These are phyloP conservation scores for Naematelia encephala DNA, from an alignment of 768 basidiomycete genomes.

Conservation along the genomic window DNA sequence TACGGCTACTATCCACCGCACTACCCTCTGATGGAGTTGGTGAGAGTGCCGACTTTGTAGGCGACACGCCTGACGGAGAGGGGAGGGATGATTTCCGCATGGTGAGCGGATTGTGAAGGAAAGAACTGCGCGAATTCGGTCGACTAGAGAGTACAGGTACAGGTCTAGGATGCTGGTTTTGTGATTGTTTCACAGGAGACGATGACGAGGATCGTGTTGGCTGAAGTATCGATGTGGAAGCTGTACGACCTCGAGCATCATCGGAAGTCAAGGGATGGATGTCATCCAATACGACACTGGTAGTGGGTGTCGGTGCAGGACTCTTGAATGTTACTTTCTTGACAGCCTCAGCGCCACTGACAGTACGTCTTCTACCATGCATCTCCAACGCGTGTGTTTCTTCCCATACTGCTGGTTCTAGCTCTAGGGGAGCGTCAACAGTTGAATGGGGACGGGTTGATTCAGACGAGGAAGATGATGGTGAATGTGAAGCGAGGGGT, in stretches of 20 bases:
- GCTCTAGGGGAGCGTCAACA: neutral
- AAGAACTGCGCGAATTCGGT: neutral
- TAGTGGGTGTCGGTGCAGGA: slow-evolving; percentile 35
- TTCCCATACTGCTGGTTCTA: neutral
- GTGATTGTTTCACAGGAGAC: neutral
- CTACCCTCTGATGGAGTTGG: slow-evolving; percentile 24
- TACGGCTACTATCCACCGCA: slow-evolving; percentile 8
- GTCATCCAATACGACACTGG: slow-evolving; percentile 28
- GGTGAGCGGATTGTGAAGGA: neutral
- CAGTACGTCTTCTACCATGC: slow-evolving; percentile 1
- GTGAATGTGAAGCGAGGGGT: slow-evolving; percentile 5
- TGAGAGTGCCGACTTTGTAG: slow-evolving; percentile 20
- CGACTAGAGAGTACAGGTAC: neutral
- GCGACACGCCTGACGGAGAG: slow-evolving; percentile 2
- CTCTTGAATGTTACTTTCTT: slow-evolving; percentile 44
- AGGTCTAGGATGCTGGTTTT: neutral
- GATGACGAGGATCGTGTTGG: neutral
- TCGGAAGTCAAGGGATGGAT: neutral
- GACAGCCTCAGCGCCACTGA: slow-evolving; percentile 13
- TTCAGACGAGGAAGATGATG: slow-evolving; percentile 8
- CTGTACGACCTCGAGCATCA: neutral
- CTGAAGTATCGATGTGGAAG: neutral
- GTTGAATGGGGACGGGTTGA: slow-evolving; percentile 10
- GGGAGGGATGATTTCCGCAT: slow-evolving; percentile 3
- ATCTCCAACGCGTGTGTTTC: slow-evolving; percentile 1